A percentile compares a stretch with the other conserved stretches of the same genome.
Evolutionary conservation across 2,329 filamentous ascomycete genomes (phyloP).

Genomic region (Canariomyces notabilis): DNA sequence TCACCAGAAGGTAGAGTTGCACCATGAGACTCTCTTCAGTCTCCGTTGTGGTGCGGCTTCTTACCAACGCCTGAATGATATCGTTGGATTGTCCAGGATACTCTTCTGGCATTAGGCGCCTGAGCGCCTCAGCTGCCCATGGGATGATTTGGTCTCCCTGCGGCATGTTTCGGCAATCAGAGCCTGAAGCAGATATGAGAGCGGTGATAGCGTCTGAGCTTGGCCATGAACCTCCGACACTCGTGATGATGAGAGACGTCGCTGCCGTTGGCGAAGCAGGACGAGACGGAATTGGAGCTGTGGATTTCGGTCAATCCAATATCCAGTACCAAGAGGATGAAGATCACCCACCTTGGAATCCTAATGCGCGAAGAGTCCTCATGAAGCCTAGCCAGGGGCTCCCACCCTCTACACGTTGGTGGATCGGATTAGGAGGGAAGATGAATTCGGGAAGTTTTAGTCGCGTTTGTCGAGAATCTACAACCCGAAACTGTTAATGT

Average conservation of each 20-base stretch:
- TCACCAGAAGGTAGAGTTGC: conserved; percentile 1
- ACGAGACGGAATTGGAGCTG: neutral
- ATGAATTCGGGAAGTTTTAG: conserved; percentile 1
- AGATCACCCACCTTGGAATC: neutral
- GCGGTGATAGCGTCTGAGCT: neutral
- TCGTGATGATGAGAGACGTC: neutral
- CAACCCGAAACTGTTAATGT: conserved; percentile 1
- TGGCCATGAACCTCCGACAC: neutral
- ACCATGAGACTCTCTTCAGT: neutral
- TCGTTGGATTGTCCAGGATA: conserved; percentile 1
- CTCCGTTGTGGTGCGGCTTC: neutral
- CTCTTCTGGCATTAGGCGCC: conserved; percentile 1
- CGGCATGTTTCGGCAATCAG: neutral
- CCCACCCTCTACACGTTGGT: neutral
- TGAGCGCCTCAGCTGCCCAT: conserved; percentile 3
- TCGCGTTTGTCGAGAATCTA: neutral
- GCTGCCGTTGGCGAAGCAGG: neutral
- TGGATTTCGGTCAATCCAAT: neutral
- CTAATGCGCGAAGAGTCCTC: conserved; percentile 1
- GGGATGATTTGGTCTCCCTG: neutral
- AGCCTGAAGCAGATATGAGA: neutral
- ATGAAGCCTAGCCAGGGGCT: neutral
- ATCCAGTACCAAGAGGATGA: neutral
- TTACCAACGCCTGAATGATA: conserved; percentile 1
- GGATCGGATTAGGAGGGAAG: neutral